Conservation (phyloP, 179 eudicot species). For the Actinidia chinensis region DNA sequence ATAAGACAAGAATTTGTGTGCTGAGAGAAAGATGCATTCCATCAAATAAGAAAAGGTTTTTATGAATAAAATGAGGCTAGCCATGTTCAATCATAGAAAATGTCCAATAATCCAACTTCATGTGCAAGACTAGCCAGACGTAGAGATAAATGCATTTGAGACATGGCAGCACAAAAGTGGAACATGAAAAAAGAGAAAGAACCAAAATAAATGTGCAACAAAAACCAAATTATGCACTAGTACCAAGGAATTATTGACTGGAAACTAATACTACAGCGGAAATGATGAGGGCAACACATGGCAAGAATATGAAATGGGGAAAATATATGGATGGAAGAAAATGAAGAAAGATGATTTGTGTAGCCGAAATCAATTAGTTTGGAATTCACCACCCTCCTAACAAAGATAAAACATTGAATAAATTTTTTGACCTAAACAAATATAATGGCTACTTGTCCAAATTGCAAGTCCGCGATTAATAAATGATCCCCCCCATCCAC, state of each 20-base stretch:
- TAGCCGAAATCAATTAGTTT: not conserved
- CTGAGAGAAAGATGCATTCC: not conserved
- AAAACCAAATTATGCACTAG: not conserved
- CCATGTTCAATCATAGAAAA: not conserved
- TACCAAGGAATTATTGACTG: not conserved
- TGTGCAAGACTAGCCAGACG: not conserved
- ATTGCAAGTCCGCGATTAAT: not conserved
- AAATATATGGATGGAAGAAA: not conserved
- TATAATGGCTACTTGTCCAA: not conserved
- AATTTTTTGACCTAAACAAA: not conserved
- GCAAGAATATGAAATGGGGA: not conserved
- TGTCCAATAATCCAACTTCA: not conserved
- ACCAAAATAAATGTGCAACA: not conserved
- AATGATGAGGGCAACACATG: not conserved
- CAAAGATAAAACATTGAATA: not conserved
- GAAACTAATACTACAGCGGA: not conserved
- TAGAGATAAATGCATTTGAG: constrained; percentile 2
- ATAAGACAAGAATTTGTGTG: not conserved
- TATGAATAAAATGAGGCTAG: not conserved
- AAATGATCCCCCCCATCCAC: too few species aligned
- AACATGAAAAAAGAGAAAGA: too few species aligned
- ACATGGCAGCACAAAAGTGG: not conserved
- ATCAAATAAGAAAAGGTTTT: not conserved
- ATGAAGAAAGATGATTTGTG: not conserved
- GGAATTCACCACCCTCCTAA: not conserved